Base-by-base conservation (phyloP, 768 basidiomycete species). In the Kwoniella bestiolae region DNA sequence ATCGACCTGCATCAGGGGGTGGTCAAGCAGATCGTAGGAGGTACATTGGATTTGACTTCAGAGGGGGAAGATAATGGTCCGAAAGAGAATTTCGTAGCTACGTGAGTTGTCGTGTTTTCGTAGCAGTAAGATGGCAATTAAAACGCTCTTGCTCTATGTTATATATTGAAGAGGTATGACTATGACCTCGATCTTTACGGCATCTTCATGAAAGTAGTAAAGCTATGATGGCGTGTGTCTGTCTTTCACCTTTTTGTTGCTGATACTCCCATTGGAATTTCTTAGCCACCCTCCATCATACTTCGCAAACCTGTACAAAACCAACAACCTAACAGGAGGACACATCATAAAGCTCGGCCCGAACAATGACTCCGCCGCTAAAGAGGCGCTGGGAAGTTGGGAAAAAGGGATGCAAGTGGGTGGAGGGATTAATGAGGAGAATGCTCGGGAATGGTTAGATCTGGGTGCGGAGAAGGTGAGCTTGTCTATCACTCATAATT, bases 1-100 rank as follows among this genome's bases (percentile, higher is more conserved):
- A 97, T 99, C 73, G 96, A 99, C 82, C 86, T 99, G 16, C 96
- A 99, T 82, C 86, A 89, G 65, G 96, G 96, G 5, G 85, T 92
- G 74, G 96, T 99, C 63, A 98, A 98, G 82, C 96, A 99, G 82
- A 97, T 99, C 60, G 91, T 99, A 14, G 96, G 96, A 46, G 92
- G 94, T 3, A 94, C 93, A 3, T 85, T 99, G 31, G 91, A 90
- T 21, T 47, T 78, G 7, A 61, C 46, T 72, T 80, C 25, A 78
- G 86, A 34, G 86, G 90, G 6, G 82, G 84, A 25, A 79, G 77
- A 70, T 86, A 86, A 80, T 94, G 92, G 68, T 18, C 64, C 68
- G 12, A 66, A 60, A 35, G 63, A 69, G 23, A 98, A 99, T 80
- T 98, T 94, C 76, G 87, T 96, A 46, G 87, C 94, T 66, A 91